A percentile compares a stretch with the other conserved stretches of the same genome.
These are phyloP conservation scores for Anethum foeniculum DNA, from an alignment of 140 eudicot genomes.

Conservation along the genomic window DNA sequence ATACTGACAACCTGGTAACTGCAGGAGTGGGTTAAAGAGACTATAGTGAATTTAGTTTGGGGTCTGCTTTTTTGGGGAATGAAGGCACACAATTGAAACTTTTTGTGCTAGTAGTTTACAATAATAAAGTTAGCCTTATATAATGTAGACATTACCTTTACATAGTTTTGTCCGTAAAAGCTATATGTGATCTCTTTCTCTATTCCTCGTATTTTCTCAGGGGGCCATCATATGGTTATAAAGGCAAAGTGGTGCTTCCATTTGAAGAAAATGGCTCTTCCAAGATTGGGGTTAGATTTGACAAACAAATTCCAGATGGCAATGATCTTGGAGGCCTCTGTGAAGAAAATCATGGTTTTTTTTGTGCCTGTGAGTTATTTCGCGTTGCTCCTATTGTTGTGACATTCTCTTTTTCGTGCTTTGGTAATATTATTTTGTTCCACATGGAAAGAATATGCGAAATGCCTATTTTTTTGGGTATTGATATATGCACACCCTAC, in stretches of 20 bases:
- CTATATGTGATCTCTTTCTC: slow-evolving; percentile 2
- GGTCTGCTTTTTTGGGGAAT: neutral
- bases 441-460: too few relatives aligned
- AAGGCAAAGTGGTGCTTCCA: slow-evolving; percentile 82
- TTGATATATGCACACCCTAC: too few relatives aligned
- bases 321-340: slow-evolving; percentile 90
- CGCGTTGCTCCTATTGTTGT: slow-evolving; percentile 1
- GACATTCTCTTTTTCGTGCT: neutral
- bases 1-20: neutral
- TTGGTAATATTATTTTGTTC: neutral
- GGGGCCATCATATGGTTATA: slow-evolving; percentile 72
- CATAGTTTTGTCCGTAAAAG: neutral
- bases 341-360: slow-evolving; percentile 86
- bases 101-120: neutral
- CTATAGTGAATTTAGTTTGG: neutral
- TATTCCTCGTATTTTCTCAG: slow-evolving; percentile 16
- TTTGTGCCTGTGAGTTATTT: slow-evolving; percentile 64
- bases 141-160: neutral
- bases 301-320: slow-evolving; percentile 73
- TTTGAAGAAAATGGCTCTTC: slow-evolving; percentile 78
- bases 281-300: slow-evolving; percentile 92
- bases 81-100: neutral
- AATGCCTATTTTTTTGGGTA: too few relatives aligned
- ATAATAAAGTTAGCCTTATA: neutral
- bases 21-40: neutral